Evolutionary conservation across 2,329 filamentous ascomycete species (phyloP), one percentile per base, ranked within the genome.

Genomic region (Emericellopsis atlantica): DNA sequence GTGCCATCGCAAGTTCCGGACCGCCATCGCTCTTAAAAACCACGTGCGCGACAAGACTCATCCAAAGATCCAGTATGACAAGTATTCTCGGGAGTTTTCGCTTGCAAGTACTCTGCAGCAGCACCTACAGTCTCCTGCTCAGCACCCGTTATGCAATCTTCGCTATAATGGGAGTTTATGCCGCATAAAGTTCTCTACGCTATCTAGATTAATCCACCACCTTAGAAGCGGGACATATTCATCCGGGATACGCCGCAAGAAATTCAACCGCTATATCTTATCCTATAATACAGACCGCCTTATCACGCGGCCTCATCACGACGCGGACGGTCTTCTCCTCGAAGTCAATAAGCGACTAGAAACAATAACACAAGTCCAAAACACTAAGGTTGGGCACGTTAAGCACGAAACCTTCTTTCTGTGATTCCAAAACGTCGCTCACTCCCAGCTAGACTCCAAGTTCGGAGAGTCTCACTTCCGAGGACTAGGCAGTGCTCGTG

Each of bases 121-220:
- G 34, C 34, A 36, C 34, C 34, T 36, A 11, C 12, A 15, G 36
- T 42, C 41, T 16, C 38, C 32, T 21, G 24, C 18, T 33, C 45
- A 48, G 44, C 41, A 24, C 6, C 46, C 46, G 1, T 15, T 46
- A 12, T 34, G 43, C 38, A 40, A 43, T 2, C 24, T 26, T 26
- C 6, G 11, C 45, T 48, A 45, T 32, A 32, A 41, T 31, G 45
- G 41, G 10, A 33, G 32, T 12, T 38, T 26, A 8, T 48, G 46
- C 42, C 33, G 32, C 2, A 38, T 33, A 15, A 38, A 11, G 10
- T 48, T 48, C 36, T 24, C 31, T 4, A 40, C 40, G 4, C 45
- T 43, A 4, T 48, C 46, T 10, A 45, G 32, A 9, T 32, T 48
- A 26, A 16, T 48, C n/a, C 37, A 41, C 4, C 46, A 48, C 23